Evolutionary conservation across 371 early-diverging fungal genomes (phyloP), one percentile per base, ranked within the genome.

Genomic region (Mortierella sp.): DNA sequence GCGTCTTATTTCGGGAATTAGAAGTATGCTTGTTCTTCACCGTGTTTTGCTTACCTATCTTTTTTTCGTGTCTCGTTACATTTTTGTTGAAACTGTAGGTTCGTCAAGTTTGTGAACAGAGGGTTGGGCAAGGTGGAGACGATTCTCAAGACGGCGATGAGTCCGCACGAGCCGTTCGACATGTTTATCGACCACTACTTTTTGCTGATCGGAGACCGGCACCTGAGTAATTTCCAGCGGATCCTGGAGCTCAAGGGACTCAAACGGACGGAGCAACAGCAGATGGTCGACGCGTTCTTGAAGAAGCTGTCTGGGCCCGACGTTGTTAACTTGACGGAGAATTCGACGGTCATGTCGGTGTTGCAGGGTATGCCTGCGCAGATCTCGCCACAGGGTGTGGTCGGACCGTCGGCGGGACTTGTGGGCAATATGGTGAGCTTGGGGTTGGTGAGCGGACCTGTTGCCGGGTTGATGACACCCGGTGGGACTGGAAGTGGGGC

Each of bases 171-270:
- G 31, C 97, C 99, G 0, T 77, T 90, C 8, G 95, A 96, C 10
- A 95, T 91, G 39, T 92, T 97, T 70, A 92, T 97, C 10, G 94
- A 94, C 58, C 95, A 95, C 45, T 98, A 96, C 77, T 73, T 97
- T n/a, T 85, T 97, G 53, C 88, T 98, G 31, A 95, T 94, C 68
- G 92, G 91, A 0, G 95, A 94, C 52, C 90, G 89, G 6, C 90
- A 92, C 52, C 70, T 89, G 4, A 86, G 86, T 37, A 91, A 90
- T 37, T 96, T 97, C 68, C 92, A 92, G 45, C 90, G 91, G 44
- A 88, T 97, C 40, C 85, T 97, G 72, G 94, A 94, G n/a, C 87
- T 98, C n/a, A 98, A 98, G 90, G 96, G 93, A 9, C 76, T 92
- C 24, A 91, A 88, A 69, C 88, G 89, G 47, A 71, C 82, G 11